These are phyloP conservation scores for Astragalus membranaceus DNA, from an alignment of 306 rosid species.

Conservation along the genomic window DNA sequence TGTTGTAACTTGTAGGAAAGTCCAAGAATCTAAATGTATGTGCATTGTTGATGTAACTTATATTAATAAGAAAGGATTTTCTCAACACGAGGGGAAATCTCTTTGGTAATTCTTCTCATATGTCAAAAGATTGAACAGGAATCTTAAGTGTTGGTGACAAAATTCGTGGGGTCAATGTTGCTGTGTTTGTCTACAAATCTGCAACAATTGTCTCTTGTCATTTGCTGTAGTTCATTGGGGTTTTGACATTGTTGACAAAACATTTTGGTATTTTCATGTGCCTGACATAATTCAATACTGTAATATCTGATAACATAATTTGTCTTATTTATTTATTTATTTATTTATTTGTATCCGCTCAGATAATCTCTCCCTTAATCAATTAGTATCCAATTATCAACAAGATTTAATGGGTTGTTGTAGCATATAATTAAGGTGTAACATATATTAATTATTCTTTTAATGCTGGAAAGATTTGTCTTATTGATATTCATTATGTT, in stretches of 20 bases:
- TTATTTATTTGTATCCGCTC: constrained; percentile 20
- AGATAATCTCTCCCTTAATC: constrained; percentile 13
- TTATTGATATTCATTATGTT: constrained; percentile 6
- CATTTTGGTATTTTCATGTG: constrained; percentile 31
- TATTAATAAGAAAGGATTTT: constrained; percentile 52
- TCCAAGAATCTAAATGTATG: constrained; percentile 58
- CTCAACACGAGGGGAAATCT: constrained; percentile 37
- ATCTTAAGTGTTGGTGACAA: constrained; percentile 57
- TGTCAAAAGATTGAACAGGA: constrained; percentile 36
- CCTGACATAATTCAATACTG: constrained; percentile 29
- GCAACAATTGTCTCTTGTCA: constrained; percentile 46
- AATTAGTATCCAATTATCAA: constrained; percentile 17
- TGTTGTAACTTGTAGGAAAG: constrained; percentile 57
- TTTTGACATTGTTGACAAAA: constrained; percentile 34
- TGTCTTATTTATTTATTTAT: constrained; percentile 29
- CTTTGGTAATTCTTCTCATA: constrained; percentile 29
- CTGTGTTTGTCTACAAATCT: constrained; percentile 53
- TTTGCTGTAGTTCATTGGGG: constrained; percentile 36
- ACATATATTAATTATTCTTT: constrained; percentile 18
- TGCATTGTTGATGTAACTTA: constrained; percentile 64
- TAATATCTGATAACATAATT: constrained; percentile 26
- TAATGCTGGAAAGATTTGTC: constrained; percentile 19
- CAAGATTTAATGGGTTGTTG: constrained; percentile 27
- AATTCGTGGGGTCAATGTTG: constrained; percentile 48
- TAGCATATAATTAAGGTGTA: constrained; percentile 6